These are phyloP conservation scores for Spathaspora sp. DNA, from an alignment of 805 yeast genomes.

Conservation along the genomic window DNA sequence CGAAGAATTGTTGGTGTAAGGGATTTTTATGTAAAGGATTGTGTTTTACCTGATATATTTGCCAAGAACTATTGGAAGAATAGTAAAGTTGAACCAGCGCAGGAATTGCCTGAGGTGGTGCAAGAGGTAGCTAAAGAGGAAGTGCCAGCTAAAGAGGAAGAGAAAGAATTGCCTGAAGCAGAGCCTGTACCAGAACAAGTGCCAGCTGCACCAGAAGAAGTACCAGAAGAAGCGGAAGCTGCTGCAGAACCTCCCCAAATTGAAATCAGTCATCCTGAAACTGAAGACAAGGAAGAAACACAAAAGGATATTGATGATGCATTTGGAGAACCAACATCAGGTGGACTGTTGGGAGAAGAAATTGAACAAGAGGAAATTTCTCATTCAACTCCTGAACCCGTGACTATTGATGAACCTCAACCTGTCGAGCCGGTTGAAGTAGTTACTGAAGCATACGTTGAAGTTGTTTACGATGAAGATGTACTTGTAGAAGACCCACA, in stretches of 20 bases:
- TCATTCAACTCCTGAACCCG: no score
- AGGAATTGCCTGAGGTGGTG: neutral
- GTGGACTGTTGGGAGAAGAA: neutral
- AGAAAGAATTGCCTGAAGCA: no score
- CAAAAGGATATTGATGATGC: slow-evolving; percentile 1
- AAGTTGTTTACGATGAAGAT: neutral
- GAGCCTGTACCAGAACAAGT: no score
- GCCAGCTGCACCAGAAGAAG: no score
- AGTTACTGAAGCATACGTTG: no score
- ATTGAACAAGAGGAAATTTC: neutral
- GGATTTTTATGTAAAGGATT: slow-evolving; percentile 68
- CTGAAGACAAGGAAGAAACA: neutral
- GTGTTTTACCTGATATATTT: slow-evolving; percentile 41
- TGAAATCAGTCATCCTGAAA: neutral
- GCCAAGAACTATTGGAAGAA: slow-evolving; percentile 39
- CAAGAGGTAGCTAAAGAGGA: slow-evolving; percentile 2
- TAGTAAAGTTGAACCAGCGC: neutral
- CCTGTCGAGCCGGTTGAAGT: no score
- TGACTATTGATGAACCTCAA: slow-evolving; percentile 4
- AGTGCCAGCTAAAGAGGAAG: neutral
- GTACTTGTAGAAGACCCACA: neutral
- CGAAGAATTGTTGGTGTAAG: slow-evolving; percentile 90
- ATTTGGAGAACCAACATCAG: neutral
- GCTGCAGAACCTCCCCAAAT: neutral
- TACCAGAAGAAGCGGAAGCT: no score